Evolutionary conservation across 192 early-diverging fungal genomes (phyloP).

Genomic region (Cetraspora pellucida): DNA sequence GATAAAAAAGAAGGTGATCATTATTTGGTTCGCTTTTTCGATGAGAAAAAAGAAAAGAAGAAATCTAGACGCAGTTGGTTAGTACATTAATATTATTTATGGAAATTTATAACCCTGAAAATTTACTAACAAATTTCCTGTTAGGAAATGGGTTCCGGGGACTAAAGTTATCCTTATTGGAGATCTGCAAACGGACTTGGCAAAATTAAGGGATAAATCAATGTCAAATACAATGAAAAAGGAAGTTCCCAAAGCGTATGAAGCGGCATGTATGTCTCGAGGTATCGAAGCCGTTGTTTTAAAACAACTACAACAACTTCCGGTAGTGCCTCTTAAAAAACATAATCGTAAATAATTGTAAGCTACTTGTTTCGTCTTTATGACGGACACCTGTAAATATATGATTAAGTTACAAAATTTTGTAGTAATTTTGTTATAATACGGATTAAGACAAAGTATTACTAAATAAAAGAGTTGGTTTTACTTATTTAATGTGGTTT

Average conservation of each 20-base stretch:
- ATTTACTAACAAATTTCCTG: no score
- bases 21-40: slow-evolving; percentile 43
- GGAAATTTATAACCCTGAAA: no score
- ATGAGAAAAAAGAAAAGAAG: slow-evolving; percentile 35
- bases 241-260: slow-evolving; percentile 30
- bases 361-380: not conserved
- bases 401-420: no score
- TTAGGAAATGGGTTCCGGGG: slow-evolving; percentile 34
- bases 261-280: slow-evolving; percentile 14
- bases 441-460: no score
- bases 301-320: not conserved
- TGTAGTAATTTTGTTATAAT: no score
- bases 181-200: slow-evolving; percentile 19
- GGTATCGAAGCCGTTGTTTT: not conserved
- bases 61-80: slow-evolving; percentile 22
- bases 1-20: slow-evolving; percentile 33
- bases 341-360: slow-evolving; percentile 3
- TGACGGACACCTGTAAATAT: not conserved
- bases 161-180: slow-evolving; percentile 26
- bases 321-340: not conserved
- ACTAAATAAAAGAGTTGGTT: no score
- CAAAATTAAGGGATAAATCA: slow-evolving; percentile 25
- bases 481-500: no score
- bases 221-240: slow-evolving; percentile 30
- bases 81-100: not conserved